Base-by-base conservation (phyloP, 2,329 filamentous ascomycete genomes). In the Penicillium frequentans region DNA sequence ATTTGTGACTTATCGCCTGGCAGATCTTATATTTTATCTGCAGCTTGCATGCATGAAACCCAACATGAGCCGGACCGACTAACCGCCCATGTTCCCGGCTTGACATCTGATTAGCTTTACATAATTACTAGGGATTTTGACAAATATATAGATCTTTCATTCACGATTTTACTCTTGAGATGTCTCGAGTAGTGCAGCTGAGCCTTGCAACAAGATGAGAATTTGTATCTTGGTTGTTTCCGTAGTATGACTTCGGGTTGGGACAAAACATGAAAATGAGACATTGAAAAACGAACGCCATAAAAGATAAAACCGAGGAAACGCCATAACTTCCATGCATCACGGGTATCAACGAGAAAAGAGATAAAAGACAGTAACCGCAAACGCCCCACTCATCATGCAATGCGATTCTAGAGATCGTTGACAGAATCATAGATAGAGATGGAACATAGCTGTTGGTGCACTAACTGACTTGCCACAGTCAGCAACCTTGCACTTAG, bases 381-480 rank as follows among this genome's bases (percentile, higher is more conserved):
- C 19, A 52, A 64, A 64, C 62, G 62, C 61, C 64, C 42, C 19
- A 11, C 46, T 24, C 50, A 33, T 49, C 53, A 66, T 69, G 62
- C 60, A 64, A 64, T 51, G 37, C 14, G 45, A 50, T 52, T 54
- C 52, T 43, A 26, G 35, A 39, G 29, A 45, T 49, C 46, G 16
- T 53, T 35, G 44, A 39, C 26, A 49, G 43, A 26, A 51, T 74
- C 66, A 81, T n/a, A 81, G 65, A 59, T 78, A 81, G 21, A 81
- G 67, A 57, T 80, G 79, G 45, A 80, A 71, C 76, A 81, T 78
- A 9, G 74, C 66, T 29, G 65, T 73, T 3, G 73, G 73, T 33
- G 67, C 61, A 54, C 71, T 75, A 31, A 80, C 68, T 21, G 64
- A 60, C 61, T 75, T 76, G 16, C 70, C 73, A 55, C 79, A 81